Percentiles rank a stretch among this genome's conserved stretches.
Conservation (phyloP, 768 basidiomycete genomes). For the Rickenella mellea region DNA sequence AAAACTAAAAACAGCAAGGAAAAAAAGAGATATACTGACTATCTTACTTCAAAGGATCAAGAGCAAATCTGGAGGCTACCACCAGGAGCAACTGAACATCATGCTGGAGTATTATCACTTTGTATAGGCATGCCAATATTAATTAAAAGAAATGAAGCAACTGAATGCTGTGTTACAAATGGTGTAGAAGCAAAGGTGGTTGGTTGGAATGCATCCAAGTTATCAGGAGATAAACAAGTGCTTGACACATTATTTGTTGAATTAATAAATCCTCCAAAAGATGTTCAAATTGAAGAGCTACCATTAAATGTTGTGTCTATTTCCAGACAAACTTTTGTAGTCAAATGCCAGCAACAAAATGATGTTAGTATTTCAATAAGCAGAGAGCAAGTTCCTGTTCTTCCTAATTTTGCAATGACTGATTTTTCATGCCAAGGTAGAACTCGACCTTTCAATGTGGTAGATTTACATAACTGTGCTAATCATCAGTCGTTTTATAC, state of each 20-base stretch:
- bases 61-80: no score
- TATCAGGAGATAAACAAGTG: slow-evolving; percentile 6
- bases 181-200: slow-evolving; percentile 21
- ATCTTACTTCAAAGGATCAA: no score
- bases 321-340: background rate
- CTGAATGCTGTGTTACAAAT: slow-evolving; percentile 25
- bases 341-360: slow-evolving; percentile 9
- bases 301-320: slow-evolving; percentile 23
- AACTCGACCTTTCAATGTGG: slow-evolving; percentile 18
- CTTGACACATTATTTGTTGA: slow-evolving; percentile 22
- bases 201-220: slow-evolving; percentile 15
- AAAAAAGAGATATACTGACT: no score
- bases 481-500: slow-evolving; percentile 23
- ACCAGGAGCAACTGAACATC: slow-evolving; percentile 11
- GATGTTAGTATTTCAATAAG: slow-evolving; percentile 10
- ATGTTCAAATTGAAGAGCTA: slow-evolving; percentile 15
- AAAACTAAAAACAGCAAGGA: no score
- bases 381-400: slow-evolving; percentile 16
- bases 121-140: slow-evolving; percentile 26
- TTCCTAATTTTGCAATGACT: slow-evolving; percentile 24
- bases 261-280: slow-evolving; percentile 16
- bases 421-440: slow-evolving; percentile 26
- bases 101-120: slow-evolving; percentile 18
- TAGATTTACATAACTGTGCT: slow-evolving; percentile 16
- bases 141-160: slow-evolving; percentile 22